Percentiles rank a stretch among this genome's conserved stretches.
These are phyloP conservation scores for Wallacemonas rigidus DNA, from an alignment of 208 protist species.

Conservation along the genomic window DNA sequence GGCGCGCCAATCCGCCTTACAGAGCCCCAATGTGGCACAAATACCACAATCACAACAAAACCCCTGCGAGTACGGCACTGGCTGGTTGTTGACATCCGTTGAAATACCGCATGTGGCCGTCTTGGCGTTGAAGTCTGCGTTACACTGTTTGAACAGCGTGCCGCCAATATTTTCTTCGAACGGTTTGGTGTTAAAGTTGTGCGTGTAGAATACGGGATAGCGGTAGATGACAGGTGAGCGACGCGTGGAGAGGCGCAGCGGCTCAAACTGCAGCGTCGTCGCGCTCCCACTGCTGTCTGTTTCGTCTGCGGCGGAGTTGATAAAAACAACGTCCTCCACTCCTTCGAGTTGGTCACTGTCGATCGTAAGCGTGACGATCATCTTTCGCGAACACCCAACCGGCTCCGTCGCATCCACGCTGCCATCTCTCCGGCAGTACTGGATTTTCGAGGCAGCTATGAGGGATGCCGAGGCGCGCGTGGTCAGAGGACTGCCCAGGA, in stretches of 20 bases:
- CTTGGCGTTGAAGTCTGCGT: slow-evolving; percentile 39
- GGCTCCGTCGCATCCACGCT: slow-evolving; percentile 16
- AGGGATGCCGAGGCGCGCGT: slow-evolving; percentile 28
- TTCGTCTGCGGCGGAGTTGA: slow-evolving; percentile 57
- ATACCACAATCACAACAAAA: slow-evolving; percentile 86
- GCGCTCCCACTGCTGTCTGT: slow-evolving; percentile 19
- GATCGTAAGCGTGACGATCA: slow-evolving; percentile 78
- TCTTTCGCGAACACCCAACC: slow-evolving; percentile 71
- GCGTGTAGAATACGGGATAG: slow-evolving; percentile 83
- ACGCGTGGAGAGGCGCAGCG: slow-evolving; percentile 61
- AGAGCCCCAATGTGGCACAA: slow-evolving; percentile 69
- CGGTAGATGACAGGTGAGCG: slow-evolving; percentile 69
- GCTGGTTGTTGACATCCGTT: slow-evolving; percentile 30
- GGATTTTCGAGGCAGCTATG: slow-evolving; percentile 65
- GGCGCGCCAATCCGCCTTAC: slow-evolving; percentile 51
- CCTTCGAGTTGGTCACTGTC: slow-evolving; percentile 55
- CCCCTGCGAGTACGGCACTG: slow-evolving; percentile 80
- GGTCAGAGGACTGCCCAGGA: neutral
- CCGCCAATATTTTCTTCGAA: slow-evolving; percentile 67
- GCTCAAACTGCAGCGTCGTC: slow-evolving; percentile 46
- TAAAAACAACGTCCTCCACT: slow-evolving; percentile 64
- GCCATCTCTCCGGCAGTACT: slow-evolving; percentile 65
- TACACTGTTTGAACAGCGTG: slow-evolving; percentile 57
- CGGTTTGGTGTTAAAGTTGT: slow-evolving; percentile 86
- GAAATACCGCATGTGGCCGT: slow-evolving; percentile 77